phyloP scores from a whole-genome alignment of 495 filamentous ascomycete species.

The Trichocladium antarcticum region DNA sequence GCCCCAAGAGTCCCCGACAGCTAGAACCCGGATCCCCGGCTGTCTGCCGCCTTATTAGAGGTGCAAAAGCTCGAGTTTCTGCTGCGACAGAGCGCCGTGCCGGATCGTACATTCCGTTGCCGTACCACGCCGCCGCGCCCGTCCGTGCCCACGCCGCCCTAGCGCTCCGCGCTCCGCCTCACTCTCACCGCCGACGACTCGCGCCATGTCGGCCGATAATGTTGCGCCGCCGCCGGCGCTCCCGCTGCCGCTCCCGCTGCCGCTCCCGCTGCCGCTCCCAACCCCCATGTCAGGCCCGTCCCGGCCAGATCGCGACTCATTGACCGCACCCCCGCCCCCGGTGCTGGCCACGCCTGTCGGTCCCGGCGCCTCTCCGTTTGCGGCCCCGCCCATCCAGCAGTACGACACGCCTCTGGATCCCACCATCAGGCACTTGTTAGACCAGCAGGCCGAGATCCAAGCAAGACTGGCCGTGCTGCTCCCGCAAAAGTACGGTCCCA shows the following conservation, averaged over 20 bases:
- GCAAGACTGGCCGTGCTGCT: slow-evolving; percentile 36
- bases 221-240: slow-evolving; percentile 17
- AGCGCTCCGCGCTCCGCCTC: background rate
- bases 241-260: slow-evolving; percentile 13
- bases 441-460: slow-evolving; percentile 42
- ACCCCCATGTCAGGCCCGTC: slow-evolving; percentile 10
- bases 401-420: slow-evolving; percentile 35
- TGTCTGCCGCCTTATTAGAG: too few relatives aligned
- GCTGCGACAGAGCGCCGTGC: too few relatives aligned
- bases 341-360: slow-evolving; percentile 12
- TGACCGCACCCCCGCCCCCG: slow-evolving; percentile 18
- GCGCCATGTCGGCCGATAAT: slow-evolving; percentile 24
- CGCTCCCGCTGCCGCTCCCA: slow-evolving; percentile 12
- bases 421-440: slow-evolving; percentile 36
- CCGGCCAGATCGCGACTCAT: slow-evolving; percentile 21
- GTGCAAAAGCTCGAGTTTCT: too few relatives aligned
- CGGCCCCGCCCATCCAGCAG: background rate
- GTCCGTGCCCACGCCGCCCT: background rate
- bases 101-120: background rate
- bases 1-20: background rate
- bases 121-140: slow-evolving; percentile 8
- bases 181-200: background rate
- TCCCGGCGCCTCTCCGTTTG: slow-evolving; percentile 3
- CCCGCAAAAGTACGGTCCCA: slow-evolving; percentile 35
- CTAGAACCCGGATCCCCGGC: background rate